Evolutionary conservation across 1,284 basidiomycete species (phyloP).

Genomic region (Ceratorhiza oryzae-sativae): DNA sequence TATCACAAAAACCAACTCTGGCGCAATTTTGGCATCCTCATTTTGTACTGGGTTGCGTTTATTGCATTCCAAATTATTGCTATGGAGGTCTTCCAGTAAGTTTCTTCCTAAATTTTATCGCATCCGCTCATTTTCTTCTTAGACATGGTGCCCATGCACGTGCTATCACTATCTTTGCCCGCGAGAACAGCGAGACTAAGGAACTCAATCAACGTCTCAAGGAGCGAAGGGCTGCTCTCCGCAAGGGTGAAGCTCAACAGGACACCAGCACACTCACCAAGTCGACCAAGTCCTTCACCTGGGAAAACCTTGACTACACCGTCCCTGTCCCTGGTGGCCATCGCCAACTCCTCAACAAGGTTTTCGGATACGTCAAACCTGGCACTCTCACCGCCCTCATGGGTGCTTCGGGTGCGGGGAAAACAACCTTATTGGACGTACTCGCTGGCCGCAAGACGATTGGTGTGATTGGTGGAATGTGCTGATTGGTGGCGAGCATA

Average conservation of each 20-base stretch:
- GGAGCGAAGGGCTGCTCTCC: slow-evolving; percentile 57
- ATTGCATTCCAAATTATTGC: slow-evolving; percentile 66
- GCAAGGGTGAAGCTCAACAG: slow-evolving; percentile 32
- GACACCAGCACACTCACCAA: slow-evolving; percentile 30
- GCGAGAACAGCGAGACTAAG: slow-evolving; percentile 72
- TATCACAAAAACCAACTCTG: slow-evolving; percentile 50
- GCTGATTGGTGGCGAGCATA: slow-evolving; percentile 59
- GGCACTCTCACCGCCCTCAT: slow-evolving; percentile 65
- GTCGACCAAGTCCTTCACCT: slow-evolving; percentile 53
- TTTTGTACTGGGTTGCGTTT: slow-evolving; percentile 72
- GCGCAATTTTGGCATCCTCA: slow-evolving; percentile 52
- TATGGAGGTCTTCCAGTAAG: slow-evolving; percentile 71
- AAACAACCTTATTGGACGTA: slow-evolving; percentile 60
- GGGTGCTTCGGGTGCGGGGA: slow-evolving; percentile 63
- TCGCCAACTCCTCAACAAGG: slow-evolving; percentile 57
- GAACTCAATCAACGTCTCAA: slow-evolving; percentile 66
- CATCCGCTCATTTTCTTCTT: slow-evolving; percentile 11
- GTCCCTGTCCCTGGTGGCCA: slow-evolving; percentile 60
- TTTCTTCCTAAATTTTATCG: neutral
- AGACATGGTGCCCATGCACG: slow-evolving; percentile 59
- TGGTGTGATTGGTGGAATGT: slow-evolving; percentile 59
- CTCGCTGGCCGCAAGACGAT: slow-evolving; percentile 60
- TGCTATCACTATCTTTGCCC: slow-evolving; percentile 70
- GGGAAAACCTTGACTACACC: slow-evolving; percentile 55
- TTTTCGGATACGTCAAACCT: slow-evolving; percentile 63